Evolutionary conservation across 805 yeast species (phyloP).

Genomic region (Ogataea nonfermentans): DNA sequence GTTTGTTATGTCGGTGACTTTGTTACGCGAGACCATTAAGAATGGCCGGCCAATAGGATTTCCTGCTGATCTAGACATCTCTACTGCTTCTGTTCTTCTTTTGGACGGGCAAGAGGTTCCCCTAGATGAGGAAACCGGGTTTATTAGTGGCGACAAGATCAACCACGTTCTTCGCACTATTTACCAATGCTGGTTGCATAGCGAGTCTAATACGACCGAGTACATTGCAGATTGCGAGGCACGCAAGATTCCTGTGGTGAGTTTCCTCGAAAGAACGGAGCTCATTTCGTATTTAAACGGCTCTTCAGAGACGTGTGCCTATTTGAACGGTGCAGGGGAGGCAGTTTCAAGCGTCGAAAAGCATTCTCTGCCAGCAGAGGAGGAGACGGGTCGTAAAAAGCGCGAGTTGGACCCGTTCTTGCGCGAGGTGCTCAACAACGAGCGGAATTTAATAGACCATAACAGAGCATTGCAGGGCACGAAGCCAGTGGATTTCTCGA

Average conservation of each 20-base stretch:
- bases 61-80: slow-evolving; percentile 21
- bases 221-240: slow-evolving; percentile 73
- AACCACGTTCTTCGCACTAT: slow-evolving; percentile 55
- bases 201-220: slow-evolving; percentile 74
- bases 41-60: slow-evolving; percentile 4
- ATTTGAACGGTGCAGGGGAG: slow-evolving; percentile 33
- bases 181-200: slow-evolving; percentile 74
- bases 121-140: slow-evolving; percentile 44
- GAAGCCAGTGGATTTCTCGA: slow-evolving; percentile 65
- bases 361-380: slow-evolving; percentile 4
- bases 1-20: slow-evolving; percentile 4
- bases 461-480: slow-evolving; percentile 51
- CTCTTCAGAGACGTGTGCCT: slow-evolving; percentile 56
- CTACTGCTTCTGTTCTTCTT: slow-evolving; percentile 19
- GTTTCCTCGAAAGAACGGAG: slow-evolving; percentile 83
- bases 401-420: slow-evolving; percentile 47
- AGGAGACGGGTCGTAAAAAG: slow-evolving; percentile 12
- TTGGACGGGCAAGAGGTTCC: slow-evolving; percentile 19
- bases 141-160: slow-evolving; percentile 44
- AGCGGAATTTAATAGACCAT: slow-evolving; percentile 45
- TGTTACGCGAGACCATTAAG: slow-evolving; percentile 4
- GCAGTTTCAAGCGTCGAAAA: slow-evolving; percentile 2
- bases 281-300: slow-evolving; percentile 81
- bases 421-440: slow-evolving; percentile 41
- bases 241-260: slow-evolving; percentile 62